Evolutionary conservation across 441 rosid species (phyloP).

Genomic region (Arabidopsis hybrid): DNA sequence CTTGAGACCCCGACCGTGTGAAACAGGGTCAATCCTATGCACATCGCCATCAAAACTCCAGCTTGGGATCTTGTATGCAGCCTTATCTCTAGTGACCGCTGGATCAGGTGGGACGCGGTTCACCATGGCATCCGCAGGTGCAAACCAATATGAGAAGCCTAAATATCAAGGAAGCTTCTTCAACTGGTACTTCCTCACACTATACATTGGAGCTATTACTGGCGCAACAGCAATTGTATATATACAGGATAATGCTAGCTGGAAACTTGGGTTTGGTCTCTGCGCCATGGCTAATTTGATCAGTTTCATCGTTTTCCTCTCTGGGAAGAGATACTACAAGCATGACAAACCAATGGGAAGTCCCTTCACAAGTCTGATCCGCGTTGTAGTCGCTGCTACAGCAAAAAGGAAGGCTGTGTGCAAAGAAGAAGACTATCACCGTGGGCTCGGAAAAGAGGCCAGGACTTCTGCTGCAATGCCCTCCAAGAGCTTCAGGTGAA

Average conservation of each 20-base stretch:
- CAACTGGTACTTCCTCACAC: constrained; percentile 54
- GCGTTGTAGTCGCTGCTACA: constrained; percentile 51
- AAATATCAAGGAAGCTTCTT: constrained; percentile 55
- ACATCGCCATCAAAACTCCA: constrained; percentile 49
- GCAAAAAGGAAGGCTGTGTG: constrained; percentile 40
- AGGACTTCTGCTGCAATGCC: constrained; percentile 22
- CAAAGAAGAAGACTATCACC: constrained; percentile 40
- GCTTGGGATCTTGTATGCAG: constrained; percentile 47
- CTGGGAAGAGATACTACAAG: constrained; percentile 49
- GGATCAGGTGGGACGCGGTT: constrained; percentile 55
- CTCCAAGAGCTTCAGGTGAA: constrained; percentile 43
- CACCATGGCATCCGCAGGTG: constrained; percentile 56
- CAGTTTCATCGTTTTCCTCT: constrained; percentile 46
- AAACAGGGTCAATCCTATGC: constrained; percentile 44
- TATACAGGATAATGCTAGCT: constrained; percentile 54
- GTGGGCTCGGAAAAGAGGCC: not conserved
- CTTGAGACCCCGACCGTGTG: constrained; percentile 50
- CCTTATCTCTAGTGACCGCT: constrained; percentile 42
- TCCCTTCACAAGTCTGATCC: constrained; percentile 51
- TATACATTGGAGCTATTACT: constrained; percentile 26
- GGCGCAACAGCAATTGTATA: constrained; percentile 49
- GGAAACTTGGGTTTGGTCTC: constrained; percentile 58
- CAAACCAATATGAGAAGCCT: constrained; percentile 53
- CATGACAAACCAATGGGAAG: constrained; percentile 55
- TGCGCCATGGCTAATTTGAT: constrained; percentile 46